These are phyloP conservation scores for Ogataea ganodermae DNA, from an alignment of 805 yeast species.

Conservation along the genomic window DNA sequence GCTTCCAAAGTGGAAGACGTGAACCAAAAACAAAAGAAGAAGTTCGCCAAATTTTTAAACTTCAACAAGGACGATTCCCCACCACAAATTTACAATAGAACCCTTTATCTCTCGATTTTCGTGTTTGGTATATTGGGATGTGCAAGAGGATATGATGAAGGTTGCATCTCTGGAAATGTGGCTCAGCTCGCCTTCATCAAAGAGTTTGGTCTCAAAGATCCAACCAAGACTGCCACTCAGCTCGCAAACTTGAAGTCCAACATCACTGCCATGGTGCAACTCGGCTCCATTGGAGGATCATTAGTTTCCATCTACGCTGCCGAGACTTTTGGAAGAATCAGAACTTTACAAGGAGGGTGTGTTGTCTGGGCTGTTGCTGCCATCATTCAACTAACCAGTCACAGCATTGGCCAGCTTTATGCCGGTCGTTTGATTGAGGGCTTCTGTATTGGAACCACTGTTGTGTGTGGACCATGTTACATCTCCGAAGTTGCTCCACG, in stretches of 20 bases:
- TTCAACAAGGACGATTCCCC: slow-evolving; percentile 19
- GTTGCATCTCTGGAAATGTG: slow-evolving; percentile 47
- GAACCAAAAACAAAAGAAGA: not conserved
- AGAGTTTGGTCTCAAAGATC: slow-evolving; percentile 47
- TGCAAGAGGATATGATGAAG: slow-evolving; percentile 62
- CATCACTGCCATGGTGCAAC: slow-evolving; percentile 59
- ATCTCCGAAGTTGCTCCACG: slow-evolving; percentile 56
- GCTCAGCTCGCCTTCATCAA: slow-evolving; percentile 44
- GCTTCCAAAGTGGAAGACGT: slow-evolving; percentile 16
- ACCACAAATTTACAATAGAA: slow-evolving; percentile 47
- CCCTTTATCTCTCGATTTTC: slow-evolving; percentile 35
- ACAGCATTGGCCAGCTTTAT: slow-evolving; percentile 49
- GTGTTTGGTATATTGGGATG: slow-evolving; percentile 58
- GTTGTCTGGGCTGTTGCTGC: slow-evolving; percentile 47
- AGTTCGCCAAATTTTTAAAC: not conserved
- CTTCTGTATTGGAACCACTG: slow-evolving; percentile 54
- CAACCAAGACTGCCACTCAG: slow-evolving; percentile 34
- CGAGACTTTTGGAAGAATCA: slow-evolving; percentile 53
- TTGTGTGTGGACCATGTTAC: slow-evolving; percentile 57
- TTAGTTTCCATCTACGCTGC: slow-evolving; percentile 48
- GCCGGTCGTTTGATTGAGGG: slow-evolving; percentile 61
- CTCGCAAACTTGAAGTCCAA: slow-evolving; percentile 53
- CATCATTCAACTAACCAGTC: slow-evolving; percentile 50
- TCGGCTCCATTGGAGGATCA: slow-evolving; percentile 54
- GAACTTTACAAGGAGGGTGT: slow-evolving; percentile 47